These are phyloP conservation scores for Phytophthora uliginosa DNA, from an alignment of 352 stramenopile species.

Conservation along the genomic window DNA sequence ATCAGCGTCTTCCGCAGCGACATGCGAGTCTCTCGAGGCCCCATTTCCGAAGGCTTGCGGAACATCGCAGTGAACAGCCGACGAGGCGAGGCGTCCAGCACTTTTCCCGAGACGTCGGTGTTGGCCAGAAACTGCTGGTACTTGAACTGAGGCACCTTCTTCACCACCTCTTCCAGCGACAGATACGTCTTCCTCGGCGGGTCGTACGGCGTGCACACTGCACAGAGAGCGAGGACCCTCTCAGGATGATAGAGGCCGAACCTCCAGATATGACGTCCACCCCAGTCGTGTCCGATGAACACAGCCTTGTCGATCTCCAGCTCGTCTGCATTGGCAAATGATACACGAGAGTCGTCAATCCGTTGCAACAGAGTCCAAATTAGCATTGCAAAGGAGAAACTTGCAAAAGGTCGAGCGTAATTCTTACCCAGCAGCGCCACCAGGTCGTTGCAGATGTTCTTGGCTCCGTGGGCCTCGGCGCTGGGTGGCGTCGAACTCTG, in stretches of 20 bases:
- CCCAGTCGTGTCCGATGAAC: slow-evolving; percentile 80
- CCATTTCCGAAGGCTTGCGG: slow-evolving; percentile 41
- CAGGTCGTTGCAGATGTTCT: slow-evolving; percentile 59
- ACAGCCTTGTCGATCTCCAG: slow-evolving; percentile 60
- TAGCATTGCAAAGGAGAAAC: too few relatives aligned
- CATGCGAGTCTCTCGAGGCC: slow-evolving; percentile 8
- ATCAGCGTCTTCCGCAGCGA: slow-evolving; percentile 44
- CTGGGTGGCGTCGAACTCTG: slow-evolving; percentile 52
- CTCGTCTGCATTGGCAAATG: slow-evolving; percentile 36
- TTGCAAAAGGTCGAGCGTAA: neutral
- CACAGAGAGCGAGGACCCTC: slow-evolving; percentile 59
- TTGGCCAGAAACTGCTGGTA: slow-evolving; percentile 57
- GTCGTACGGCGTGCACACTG: slow-evolving; percentile 70
- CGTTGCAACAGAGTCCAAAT: neutral
- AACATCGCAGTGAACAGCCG: slow-evolving; percentile 52
- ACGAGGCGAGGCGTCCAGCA: slow-evolving; percentile 45
- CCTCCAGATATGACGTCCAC: slow-evolving; percentile 56
- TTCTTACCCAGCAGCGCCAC: slow-evolving; percentile 43
- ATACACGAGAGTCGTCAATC: neutral
- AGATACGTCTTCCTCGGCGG: slow-evolving; percentile 45
- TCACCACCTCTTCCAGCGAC: slow-evolving; percentile 36
- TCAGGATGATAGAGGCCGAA: slow-evolving; percentile 68
- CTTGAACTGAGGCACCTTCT: slow-evolving; percentile 48
- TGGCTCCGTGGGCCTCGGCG: slow-evolving; percentile 50
- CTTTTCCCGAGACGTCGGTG: slow-evolving; percentile 38